Evolutionary conservation across 768 basidiomycete species (phyloP), one percentile per base, ranked within the genome.

Genomic region (Trametes punicea): DNA sequence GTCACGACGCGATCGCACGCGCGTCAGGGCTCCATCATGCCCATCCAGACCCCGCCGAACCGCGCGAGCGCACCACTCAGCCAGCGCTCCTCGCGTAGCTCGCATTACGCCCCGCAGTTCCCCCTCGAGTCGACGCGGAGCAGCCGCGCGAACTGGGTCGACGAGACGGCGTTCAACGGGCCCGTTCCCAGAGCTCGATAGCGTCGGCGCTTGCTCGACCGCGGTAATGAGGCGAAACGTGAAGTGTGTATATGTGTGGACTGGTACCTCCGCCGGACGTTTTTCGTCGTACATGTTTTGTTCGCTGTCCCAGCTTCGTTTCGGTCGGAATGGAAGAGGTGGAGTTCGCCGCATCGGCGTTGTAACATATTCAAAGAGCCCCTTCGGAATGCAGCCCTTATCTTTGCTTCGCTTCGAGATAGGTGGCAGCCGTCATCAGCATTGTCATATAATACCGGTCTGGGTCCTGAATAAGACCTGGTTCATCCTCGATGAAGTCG

Each of bases 151-250:
- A 42, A 54, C n/a, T 80, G 78, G 78, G 79, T 80, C 26, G 79
- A 81, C 57, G 75, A 74, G 13, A 67, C 66, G 49, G n/a, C 53
- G 36, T 79, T 75, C 55, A 81, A 78, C 64, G 78, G 70, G 30
- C 60, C 56, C 2, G 9, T 26, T 2, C 44, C 52, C 9, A 26
- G 44, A 23, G 36, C n/a, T n/a, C n/a, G n/a, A n/a, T n/a, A n/a
- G n/a, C n/a, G 33, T 36, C 34, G 8, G 13, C 46, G 52, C n/a
- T 54, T 36, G 52, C 34, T 25, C 11, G 6, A 23, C 41, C n/a
- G 40, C 41, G 21, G 10, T 11, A 10, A 11, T 44, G 25, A 10
- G 7, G 31, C 31, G 31, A 31, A 31, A 13, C 31, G 31, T 8
- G 31, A 31, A 7, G 31, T 31, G 8, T 7, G 31, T 31, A 31